A percentile compares a stretch with the other conserved stretches of the same genome.
phyloP scores from a whole-genome alignment of 306 rosid genomes.

The Pyrus betulifolia region DNA sequence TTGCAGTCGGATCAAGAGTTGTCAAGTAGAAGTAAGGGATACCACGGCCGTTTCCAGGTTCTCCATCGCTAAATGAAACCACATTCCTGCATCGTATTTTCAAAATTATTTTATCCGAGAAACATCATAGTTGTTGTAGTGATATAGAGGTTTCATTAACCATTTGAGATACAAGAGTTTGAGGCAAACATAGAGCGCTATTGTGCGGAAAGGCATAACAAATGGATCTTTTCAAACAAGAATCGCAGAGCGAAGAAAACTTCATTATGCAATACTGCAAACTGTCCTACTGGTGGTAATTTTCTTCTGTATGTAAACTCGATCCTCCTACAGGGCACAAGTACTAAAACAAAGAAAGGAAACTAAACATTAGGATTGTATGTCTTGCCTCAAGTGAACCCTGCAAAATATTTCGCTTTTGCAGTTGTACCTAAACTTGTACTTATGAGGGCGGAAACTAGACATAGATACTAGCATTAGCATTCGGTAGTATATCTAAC shows the following conservation, averaged over 20 bases:
- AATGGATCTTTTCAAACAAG: not conserved
- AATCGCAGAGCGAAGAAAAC: not conserved
- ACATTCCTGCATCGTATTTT: slow-evolving; percentile 55
- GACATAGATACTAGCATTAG: not conserved
- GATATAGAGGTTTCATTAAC: not conserved
- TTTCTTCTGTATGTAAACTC: not conserved
- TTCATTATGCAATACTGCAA: not conserved
- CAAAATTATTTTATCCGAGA: not conserved
- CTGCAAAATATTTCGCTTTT: not conserved
- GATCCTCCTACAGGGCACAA: not conserved
- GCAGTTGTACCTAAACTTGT: not conserved
- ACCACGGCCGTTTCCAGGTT: slow-evolving; percentile 55
- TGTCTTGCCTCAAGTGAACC: not conserved
- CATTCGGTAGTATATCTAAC: not conserved
- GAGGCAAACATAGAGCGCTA: not conserved
- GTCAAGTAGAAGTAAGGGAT: slow-evolving; percentile 89
- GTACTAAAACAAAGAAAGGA: not conserved
- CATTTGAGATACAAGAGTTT: not conserved
- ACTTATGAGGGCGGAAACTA: too few species aligned
- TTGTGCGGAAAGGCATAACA: not conserved
- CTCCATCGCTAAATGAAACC: slow-evolving; percentile 84
- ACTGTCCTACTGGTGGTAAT: not conserved
- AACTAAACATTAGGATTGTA: not conserved
- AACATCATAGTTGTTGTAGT: too few species aligned
- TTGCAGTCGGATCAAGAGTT: slow-evolving; percentile 78